Evolutionary conservation across 345 rosid species (phyloP).

Genomic region (Dimocarpus longan): DNA sequence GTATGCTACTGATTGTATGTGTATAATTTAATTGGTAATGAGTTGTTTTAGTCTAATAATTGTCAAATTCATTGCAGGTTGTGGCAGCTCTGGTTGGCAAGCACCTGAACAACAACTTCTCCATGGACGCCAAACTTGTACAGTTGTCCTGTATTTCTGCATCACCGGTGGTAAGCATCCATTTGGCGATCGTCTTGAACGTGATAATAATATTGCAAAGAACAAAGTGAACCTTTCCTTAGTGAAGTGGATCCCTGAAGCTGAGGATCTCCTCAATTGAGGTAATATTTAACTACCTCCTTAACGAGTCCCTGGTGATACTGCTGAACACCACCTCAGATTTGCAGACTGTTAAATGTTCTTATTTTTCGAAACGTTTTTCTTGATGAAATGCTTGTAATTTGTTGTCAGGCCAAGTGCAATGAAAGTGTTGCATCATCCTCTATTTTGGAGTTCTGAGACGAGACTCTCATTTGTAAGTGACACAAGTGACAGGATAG

Average conservation of each 20-base stretch:
- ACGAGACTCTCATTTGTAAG: constrained; percentile 79
- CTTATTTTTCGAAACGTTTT: no score
- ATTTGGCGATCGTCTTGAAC: constrained; percentile 80
- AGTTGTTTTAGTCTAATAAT: background rate
- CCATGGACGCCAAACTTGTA: constrained; percentile 88
- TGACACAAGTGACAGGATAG: constrained; percentile 84
- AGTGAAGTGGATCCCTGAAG: constrained; percentile 73
- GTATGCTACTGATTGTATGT: background rate
- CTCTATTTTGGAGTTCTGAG: constrained; percentile 90
- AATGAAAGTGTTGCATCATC: constrained; percentile 71
- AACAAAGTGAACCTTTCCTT: constrained; percentile 67
- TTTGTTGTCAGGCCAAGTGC: constrained; percentile 66
- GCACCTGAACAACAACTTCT: constrained; percentile 97
- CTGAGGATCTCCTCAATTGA: constrained; percentile 76
- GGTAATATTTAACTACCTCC: constrained; percentile 42
- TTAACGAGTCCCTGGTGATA: background rate
- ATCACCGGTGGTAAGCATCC: constrained; percentile 88
- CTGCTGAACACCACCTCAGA: background rate
- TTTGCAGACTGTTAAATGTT: background rate
- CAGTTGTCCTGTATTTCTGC: constrained; percentile 77
- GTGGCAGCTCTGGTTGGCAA: constrained; percentile 99
- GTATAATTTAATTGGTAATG: background rate
- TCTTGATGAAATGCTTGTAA: background rate
- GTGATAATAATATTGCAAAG: constrained; percentile 80
- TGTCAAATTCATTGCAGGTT: constrained; percentile 49